phyloP scores from a whole-genome alignment of 2,329 filamentous ascomycete species.

The Aquanectria penicillioides region DNA sequence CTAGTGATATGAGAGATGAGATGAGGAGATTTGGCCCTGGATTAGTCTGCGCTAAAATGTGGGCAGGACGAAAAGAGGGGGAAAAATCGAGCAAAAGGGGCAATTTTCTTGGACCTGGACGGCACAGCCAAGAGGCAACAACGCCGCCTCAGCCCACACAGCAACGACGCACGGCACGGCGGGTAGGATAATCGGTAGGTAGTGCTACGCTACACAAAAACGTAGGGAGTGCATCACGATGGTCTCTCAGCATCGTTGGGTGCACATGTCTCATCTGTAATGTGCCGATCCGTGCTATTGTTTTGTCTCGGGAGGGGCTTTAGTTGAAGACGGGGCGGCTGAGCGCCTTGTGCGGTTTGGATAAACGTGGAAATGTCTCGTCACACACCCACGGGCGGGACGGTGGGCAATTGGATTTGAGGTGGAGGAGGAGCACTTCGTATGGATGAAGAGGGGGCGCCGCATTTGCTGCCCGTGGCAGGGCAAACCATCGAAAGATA shows the following conservation, averaged over 20 bases:
- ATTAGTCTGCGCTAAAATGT: not conserved
- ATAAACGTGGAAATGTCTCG: not conserved
- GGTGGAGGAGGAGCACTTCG: too few species aligned
- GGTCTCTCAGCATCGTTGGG: slow-evolving; percentile 5
- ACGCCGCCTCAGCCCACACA: too few species aligned
- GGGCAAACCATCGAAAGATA: too few species aligned
- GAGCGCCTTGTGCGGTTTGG: not conserved
- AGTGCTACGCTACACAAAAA: not conserved
- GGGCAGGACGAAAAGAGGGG: not conserved
- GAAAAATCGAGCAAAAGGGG: too few species aligned
- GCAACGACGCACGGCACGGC: not conserved
- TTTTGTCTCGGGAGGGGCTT: not conserved
- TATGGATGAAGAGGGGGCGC: too few species aligned
- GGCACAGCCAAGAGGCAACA: too few species aligned
- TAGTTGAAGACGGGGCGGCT: not conserved
- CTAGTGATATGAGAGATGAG: not conserved
- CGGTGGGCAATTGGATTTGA: too few species aligned
- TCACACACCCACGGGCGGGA: too few species aligned
- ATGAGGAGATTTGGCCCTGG: slow-evolving; percentile 1
- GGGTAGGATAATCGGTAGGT: not conserved
- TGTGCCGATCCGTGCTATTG: slow-evolving; percentile 4
- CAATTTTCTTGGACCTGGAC: not conserved
- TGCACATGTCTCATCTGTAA: slow-evolving; percentile 9
- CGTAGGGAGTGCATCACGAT: not conserved
- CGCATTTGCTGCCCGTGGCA: too few species aligned